Evolutionary conservation across 352 stramenopile species (phyloP).

Genomic region (Thalassiosira hispida): DNA sequence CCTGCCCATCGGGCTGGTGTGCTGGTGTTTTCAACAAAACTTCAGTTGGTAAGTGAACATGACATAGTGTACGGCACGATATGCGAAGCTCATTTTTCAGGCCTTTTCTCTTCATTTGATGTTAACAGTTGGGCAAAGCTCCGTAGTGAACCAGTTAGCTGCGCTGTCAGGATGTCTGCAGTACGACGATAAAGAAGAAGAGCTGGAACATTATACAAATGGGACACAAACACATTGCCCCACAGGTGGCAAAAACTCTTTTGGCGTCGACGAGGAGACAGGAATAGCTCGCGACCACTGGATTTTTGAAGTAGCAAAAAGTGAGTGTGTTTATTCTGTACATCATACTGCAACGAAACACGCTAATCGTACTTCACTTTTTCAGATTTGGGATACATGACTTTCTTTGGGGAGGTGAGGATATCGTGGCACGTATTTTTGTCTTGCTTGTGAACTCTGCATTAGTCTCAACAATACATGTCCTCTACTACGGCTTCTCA

Average conservation of each 20-base stretch:
- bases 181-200: constrained; percentile 9
- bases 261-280: constrained; percentile 17
- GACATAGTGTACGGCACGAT: neutral
- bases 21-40: constrained; percentile 55
- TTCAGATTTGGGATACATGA: constrained; percentile 55
- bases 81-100: neutral
- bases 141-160: constrained; percentile 66
- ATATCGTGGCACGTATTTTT: too few species aligned
- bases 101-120: neutral
- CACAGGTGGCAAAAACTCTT: constrained; percentile 5
- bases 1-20: constrained; percentile 50
- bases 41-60: constrained; percentile 37
- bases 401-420: constrained; percentile 62
- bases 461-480: too few species aligned
- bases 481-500: too few species aligned
- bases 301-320: constrained; percentile 30
- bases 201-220: constrained; percentile 34
- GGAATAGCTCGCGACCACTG: constrained; percentile 9
- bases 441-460: neutral
- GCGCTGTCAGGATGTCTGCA: constrained; percentile 55
- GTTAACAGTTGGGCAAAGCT: constrained; percentile 47
- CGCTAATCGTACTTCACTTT: constrained; percentile 1
- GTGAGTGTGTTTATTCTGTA: neutral
- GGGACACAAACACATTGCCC: constrained; percentile 13
- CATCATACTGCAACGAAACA: constrained; percentile 31